Evolutionary conservation across 441 rosid species (phyloP), one percentile per base, ranked within the genome.

Genomic region (Daphne laureola): DNA sequence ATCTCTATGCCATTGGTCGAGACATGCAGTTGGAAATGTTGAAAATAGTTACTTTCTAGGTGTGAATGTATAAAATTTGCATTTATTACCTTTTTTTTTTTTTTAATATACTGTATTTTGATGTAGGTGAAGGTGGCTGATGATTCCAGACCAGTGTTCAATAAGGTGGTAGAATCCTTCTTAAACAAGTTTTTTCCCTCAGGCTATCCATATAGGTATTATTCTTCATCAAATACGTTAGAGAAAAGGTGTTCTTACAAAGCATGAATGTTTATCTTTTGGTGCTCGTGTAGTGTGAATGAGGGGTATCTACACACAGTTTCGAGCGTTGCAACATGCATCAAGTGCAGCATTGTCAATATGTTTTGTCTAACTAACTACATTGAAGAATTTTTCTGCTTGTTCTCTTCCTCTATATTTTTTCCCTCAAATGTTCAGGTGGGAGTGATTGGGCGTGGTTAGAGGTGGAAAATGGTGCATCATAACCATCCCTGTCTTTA

Each of bases 291-390:
- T 69, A 89, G 98, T 73, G 96, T 92, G 62, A 85, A 82, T 16
- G 98, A 92, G 58, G 98, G 98, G 17, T 92, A 84, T 72, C 84
- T 89, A 89, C 67, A 79, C 97, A 3, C 98, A 92, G 40, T 92
- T 86, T 45, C 81, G 95, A 63, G 97, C 97, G 3, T 75, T 92
- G 54, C 97, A 89, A 63, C 98, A 92, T 79, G 55, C 83, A 18
- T 57, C 92, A 0, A 92, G 97, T 69, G 98, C 98, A 14, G 78
- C 88, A 27, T 77, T 89, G 49, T 83, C 94, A n/a, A n/a, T n/a
- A n/a, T 0, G 96, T 89, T 59, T 67, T 92, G 61, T 92, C 98
- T 0, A 92, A 31, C 38, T 31, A 9, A 31, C 38, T 31, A 31
- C 9, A 2, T 31, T 31, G 38, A 31, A 7, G 38, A 9, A 7